Conservation (phyloP, 2,329 filamentous ascomycete species). For the Dendrostoma leiphaemia region DNA sequence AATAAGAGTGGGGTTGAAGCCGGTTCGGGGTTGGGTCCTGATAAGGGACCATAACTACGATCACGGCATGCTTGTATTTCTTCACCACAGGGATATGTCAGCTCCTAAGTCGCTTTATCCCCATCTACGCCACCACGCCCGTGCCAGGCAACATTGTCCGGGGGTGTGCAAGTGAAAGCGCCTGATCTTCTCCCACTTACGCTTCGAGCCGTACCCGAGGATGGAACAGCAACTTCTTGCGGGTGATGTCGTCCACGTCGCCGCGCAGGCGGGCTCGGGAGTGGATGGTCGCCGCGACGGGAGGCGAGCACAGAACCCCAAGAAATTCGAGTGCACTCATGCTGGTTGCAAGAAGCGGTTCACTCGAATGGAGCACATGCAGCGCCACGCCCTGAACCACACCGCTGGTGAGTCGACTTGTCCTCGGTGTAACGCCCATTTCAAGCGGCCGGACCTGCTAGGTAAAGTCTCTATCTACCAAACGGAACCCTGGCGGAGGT, state of each 20-base stretch:
- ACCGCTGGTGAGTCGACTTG: conserved; percentile 53
- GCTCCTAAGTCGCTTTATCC: background rate
- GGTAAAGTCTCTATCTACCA: conserved; percentile 32
- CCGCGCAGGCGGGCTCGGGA: background rate
- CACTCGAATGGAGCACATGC: conserved; percentile 56
- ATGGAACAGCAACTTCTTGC: too few relatives aligned
- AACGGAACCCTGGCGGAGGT: too few relatives aligned
- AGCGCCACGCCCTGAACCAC: conserved; percentile 57
- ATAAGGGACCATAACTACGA: conserved; percentile 5
- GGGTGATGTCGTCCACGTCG: conserved; percentile 6
- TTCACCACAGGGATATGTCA: too few relatives aligned
- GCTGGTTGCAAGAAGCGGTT: conserved; percentile 51
- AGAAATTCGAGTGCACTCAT: conserved; percentile 35
- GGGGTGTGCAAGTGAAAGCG: background rate
- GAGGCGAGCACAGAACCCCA: conserved; percentile 13
- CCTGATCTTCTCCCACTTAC: conserved; percentile 2
- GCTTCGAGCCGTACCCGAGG: background rate
- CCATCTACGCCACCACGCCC: conserved; percentile 8
- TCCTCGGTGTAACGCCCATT: conserved; percentile 57
- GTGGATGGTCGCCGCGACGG: background rate
- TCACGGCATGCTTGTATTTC: too few relatives aligned
- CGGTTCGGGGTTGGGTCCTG: background rate
- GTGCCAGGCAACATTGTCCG: background rate
- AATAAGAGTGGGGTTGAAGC: background rate
- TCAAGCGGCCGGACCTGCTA: conserved; percentile 58